Percentiles rank a stretch among this genome's conserved stretches.
These are phyloP conservation scores for Eucalyptus decipiens DNA, from an alignment of 345 rosid genomes.

Conservation along the genomic window DNA sequence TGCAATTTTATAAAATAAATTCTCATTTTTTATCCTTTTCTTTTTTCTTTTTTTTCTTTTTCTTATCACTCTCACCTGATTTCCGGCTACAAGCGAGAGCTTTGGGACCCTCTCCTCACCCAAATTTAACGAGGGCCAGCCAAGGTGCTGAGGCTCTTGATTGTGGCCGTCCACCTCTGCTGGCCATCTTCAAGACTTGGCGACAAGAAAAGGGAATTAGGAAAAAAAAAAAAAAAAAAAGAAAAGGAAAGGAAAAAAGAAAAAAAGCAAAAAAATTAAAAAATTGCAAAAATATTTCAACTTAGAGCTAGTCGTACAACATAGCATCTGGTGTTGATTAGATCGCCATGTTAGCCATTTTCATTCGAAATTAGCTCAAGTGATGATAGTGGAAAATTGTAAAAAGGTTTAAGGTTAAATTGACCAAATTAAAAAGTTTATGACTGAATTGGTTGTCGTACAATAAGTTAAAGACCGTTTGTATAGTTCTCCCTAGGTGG, in stretches of 20 bases:
- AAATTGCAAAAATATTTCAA: not conserved
- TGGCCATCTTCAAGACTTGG: not conserved
- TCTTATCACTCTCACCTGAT: not conserved
- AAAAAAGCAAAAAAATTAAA: not conserved
- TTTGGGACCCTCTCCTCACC: fast-evolving
- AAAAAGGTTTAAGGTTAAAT: not conserved
- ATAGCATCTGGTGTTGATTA: fast-evolving
- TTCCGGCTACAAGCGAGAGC: fast-evolving
- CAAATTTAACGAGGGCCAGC: not conserved
- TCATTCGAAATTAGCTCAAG: not conserved
- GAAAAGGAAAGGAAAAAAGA: not conserved
- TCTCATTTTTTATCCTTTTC: not conserved
- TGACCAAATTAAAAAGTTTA: not conserved
- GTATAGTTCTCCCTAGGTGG: not conserved
- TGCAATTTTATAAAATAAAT: not conserved
- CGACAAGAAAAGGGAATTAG: not conserved
- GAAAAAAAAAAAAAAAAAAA: not conserved
- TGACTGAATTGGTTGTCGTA: fast-evolving
- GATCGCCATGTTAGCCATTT: fast-evolving
- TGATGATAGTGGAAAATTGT: not conserved
- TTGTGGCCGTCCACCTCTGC: not conserved
- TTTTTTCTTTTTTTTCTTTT: not conserved
- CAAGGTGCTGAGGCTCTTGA: not conserved
- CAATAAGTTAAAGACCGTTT: not conserved
- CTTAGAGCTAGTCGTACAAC: fast-evolving